These are phyloP conservation scores for Penicillium atrosanguineum DNA, from an alignment of 495 filamentous ascomycete genomes.

Conservation along the genomic window DNA sequence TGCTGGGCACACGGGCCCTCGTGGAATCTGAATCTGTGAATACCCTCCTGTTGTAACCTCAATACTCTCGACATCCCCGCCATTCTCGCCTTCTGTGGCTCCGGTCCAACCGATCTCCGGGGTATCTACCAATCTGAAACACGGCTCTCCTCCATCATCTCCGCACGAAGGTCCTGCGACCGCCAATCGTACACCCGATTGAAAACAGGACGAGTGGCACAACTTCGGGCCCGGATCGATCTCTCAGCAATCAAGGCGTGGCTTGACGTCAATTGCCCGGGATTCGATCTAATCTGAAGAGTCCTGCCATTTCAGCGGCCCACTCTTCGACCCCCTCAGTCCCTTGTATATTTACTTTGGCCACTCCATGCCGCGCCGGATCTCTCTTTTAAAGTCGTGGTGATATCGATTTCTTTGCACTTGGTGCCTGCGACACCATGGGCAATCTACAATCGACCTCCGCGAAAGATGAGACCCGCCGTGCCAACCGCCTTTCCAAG, in stretches of 20 bases:
- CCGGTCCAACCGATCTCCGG: conserved; percentile 22
- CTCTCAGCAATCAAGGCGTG: conserved; percentile 20
- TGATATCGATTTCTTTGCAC: conserved; percentile 11
- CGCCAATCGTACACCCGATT: conserved; percentile 28
- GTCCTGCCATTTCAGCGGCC: background rate
- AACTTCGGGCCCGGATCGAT: conserved; percentile 27
- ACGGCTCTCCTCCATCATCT: conserved; percentile 20
- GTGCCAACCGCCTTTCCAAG: conserved; percentile 44
- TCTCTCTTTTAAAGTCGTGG: conserved; percentile 9
- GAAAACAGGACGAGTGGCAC: conserved; percentile 16
- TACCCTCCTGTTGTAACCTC: background rate
- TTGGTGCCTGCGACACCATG: conserved; percentile 27
- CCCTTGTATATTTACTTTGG: conserved; percentile 17
- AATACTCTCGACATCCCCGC: background rate
- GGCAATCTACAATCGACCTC: conserved; percentile 37
- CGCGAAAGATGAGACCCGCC: conserved; percentile 37
- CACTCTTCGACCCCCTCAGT: background rate
- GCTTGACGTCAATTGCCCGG: conserved; percentile 28
- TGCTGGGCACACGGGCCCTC: background rate
- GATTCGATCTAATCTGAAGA: conserved; percentile 20
- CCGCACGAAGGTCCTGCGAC: conserved; percentile 20
- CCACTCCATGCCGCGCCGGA: conserved; percentile 17
- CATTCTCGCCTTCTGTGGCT: conserved; percentile 4
- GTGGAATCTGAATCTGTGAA: conserved; percentile 7
- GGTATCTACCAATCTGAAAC: conserved; percentile 30